phyloP scores from a whole-genome alignment of 352 stramenopile species.

The Pythium insidiosum region DNA sequence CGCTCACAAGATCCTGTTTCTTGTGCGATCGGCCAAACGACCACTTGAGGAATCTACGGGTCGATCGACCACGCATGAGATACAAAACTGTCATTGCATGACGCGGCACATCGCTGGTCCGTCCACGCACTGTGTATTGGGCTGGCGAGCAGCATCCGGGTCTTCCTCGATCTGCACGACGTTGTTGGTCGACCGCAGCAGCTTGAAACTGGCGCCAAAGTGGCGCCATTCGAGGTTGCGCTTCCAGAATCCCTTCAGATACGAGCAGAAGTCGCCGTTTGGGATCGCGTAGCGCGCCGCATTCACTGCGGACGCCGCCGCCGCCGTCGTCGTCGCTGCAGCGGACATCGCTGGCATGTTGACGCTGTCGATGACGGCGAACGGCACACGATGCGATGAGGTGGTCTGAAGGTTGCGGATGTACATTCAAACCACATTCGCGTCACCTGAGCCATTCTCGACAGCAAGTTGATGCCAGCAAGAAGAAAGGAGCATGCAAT shows the following conservation, averaged over 20 bases:
- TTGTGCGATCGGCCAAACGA: constrained; percentile 68
- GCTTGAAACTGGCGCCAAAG: constrained; percentile 70
- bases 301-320: too few species aligned
- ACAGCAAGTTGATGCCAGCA: too few species aligned
- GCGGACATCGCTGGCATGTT: too few species aligned
- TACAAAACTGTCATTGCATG: not conserved
- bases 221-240: constrained; percentile 75
- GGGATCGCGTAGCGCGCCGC: constrained; percentile 57
- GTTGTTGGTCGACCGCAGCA: constrained; percentile 76
- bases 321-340: too few species aligned
- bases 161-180: constrained; percentile 78
- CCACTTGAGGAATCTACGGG: constrained; percentile 78
- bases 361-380: too few species aligned
- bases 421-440: too few species aligned
- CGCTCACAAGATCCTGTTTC: constrained; percentile 57
- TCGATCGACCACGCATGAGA: not conserved
- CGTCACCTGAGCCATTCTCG: too few species aligned
- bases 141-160: constrained; percentile 51
- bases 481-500: too few species aligned
- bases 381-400: too few species aligned
- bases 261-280: constrained; percentile 56
- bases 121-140: constrained; percentile 48
- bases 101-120: not conserved
- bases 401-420: too few species aligned
- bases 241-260: constrained; percentile 78